phyloP scores from a whole-genome alignment of 257 asterid species.

The Solanum clarkiae region DNA sequence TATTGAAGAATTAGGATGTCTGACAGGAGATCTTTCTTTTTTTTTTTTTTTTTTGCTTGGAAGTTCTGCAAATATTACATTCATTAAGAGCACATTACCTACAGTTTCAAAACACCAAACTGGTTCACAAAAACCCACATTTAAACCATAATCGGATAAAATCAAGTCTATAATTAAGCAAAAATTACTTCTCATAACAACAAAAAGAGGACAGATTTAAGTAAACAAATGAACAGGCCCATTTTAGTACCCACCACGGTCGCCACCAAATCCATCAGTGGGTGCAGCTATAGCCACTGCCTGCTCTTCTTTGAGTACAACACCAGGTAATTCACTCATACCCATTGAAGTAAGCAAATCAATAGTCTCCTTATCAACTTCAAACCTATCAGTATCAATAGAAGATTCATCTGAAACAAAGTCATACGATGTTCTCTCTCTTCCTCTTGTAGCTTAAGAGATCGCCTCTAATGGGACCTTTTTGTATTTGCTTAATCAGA shows the following conservation, averaged over 20 bases:
- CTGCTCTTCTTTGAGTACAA: constrained; percentile 26
- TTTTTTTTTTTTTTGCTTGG: too few species aligned
- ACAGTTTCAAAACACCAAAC: not conserved
- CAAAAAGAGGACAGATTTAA: not conserved
- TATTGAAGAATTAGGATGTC: too few species aligned
- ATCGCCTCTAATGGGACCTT: constrained; percentile 59
- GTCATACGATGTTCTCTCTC: constrained; percentile 74
- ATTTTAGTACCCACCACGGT: constrained; percentile 7
- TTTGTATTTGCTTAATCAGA: constrained; percentile 59
- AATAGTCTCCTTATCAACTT: constrained; percentile 63
- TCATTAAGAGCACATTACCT: not conserved
- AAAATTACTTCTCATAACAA: not conserved
- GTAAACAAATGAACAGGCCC: not conserved
- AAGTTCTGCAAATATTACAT: too few species aligned
- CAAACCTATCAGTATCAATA: constrained; percentile 35
- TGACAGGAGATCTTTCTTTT: too few species aligned
- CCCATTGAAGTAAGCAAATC: constrained; percentile 44
- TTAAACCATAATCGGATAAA: not conserved
- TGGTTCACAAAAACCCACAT: not conserved
- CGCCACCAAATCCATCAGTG: constrained; percentile 11
- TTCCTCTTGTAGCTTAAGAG: constrained; percentile 66
- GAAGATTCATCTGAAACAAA: constrained; percentile 57
- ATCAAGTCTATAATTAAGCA: not conserved
- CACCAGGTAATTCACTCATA: constrained; percentile 54
- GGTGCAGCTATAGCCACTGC: constrained; percentile 10